phyloP scores from a whole-genome alignment of 352 stramenopile genomes.

The Hyaloperonospora brassicae region DNA sequence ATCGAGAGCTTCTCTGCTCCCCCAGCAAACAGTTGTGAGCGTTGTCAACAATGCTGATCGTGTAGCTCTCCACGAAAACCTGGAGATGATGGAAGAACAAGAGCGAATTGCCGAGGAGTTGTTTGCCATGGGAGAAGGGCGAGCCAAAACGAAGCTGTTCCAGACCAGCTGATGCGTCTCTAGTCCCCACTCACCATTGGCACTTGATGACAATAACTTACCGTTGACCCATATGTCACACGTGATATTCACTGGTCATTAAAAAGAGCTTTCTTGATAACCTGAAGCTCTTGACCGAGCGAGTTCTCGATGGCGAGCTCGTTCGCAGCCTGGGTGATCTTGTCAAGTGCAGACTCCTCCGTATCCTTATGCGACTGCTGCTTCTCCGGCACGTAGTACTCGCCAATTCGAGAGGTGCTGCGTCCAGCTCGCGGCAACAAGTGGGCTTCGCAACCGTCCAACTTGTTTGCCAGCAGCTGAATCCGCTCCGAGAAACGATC shows the following conservation, averaged over 20 bases:
- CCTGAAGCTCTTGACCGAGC: slow-evolving; percentile 70
- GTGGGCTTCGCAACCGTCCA: slow-evolving; percentile 67
- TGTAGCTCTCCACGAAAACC: slow-evolving; percentile 44
- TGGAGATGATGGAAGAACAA: slow-evolving; percentile 68
- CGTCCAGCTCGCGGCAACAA: slow-evolving; percentile 45
- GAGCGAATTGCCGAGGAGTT: slow-evolving; percentile 79
- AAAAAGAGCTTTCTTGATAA: slow-evolving; percentile 79
- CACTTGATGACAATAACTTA: slow-evolving; percentile 8
- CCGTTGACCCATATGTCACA: slow-evolving; percentile 3
- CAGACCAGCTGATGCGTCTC: slow-evolving; percentile 30
- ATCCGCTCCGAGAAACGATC: slow-evolving; percentile 88
- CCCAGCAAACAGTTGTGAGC: slow-evolving; percentile 45
- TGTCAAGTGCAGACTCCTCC: slow-evolving; percentile 78
- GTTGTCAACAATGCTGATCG: slow-evolving; percentile 60
- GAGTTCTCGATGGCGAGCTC: slow-evolving; percentile 82
- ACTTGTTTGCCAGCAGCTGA: slow-evolving; percentile 75
- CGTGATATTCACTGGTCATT: slow-evolving; percentile 53
- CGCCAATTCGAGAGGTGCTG: slow-evolving; percentile 57
- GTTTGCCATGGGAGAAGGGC: slow-evolving; percentile 73
- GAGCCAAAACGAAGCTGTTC: slow-evolving; percentile 37
- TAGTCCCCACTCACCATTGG: slow-evolving; percentile 14
- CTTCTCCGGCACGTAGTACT: slow-evolving; percentile 85
- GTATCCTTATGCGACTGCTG: slow-evolving; percentile 50
- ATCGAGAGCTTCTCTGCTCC: slow-evolving; percentile 43
- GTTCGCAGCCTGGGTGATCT: slow-evolving; percentile 79